These are phyloP conservation scores for Platanthera zijinensis DNA, from an alignment of 106 monocot genomes.

Conservation along the genomic window DNA sequence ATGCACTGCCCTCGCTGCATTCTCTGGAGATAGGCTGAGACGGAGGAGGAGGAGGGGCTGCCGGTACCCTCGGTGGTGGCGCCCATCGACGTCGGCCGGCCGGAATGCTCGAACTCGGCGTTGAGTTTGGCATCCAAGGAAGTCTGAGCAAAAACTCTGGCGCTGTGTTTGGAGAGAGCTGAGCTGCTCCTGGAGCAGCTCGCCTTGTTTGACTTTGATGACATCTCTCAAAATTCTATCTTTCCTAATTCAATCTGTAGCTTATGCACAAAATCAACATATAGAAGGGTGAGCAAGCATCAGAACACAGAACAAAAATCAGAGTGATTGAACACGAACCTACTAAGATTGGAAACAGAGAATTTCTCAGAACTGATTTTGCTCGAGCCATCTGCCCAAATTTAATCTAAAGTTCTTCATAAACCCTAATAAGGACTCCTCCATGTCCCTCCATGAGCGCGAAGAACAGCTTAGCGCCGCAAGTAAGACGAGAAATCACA, in stretches of 20 bases:
- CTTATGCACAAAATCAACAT: background rate
- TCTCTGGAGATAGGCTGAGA: slow-evolving; percentile 58
- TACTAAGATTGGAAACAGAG: background rate
- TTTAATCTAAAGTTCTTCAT: background rate
- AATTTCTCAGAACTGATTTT: background rate
- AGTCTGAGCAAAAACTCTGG: slow-evolving; percentile 49
- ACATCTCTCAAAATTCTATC: slow-evolving; percentile 23
- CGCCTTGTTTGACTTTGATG: slow-evolving; percentile 40
- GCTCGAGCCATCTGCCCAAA: background rate
- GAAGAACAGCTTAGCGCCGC: background rate
- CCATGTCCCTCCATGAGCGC: background rate
- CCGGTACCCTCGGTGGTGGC: slow-evolving; percentile 19
- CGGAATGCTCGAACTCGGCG: slow-evolving; percentile 56
- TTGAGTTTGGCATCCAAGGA: slow-evolving; percentile 64
- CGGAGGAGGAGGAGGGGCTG: slow-evolving; percentile 18
- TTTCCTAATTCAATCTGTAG: background rate
- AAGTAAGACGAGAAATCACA: background rate
- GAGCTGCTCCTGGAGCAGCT: slow-evolving; percentile 52
- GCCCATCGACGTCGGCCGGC: slow-evolving; percentile 23
- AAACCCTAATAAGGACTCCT: background rate
- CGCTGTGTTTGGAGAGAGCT: slow-evolving; percentile 43
- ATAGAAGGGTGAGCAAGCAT: background rate
- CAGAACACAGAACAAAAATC: background rate
- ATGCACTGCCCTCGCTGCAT: slow-evolving; percentile 67
- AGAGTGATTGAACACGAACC: background rate